A percentile compares a stretch with the other conserved stretches of the same genome.
phyloP scores from a whole-genome alignment of 345 rosid genomes.

The Diplotaxis tenuifolia region DNA sequence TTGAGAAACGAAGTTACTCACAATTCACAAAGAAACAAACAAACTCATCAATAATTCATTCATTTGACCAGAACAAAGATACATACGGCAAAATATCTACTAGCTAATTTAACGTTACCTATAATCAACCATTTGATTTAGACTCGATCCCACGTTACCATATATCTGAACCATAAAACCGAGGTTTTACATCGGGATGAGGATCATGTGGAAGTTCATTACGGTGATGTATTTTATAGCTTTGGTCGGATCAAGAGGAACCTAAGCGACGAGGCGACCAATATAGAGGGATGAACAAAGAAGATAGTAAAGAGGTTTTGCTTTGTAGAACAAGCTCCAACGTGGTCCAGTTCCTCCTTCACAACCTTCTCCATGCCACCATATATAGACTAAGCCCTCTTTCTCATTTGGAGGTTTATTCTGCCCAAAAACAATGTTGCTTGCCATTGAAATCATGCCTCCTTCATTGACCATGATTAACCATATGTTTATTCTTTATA shows the following conservation, averaged over 20 bases:
- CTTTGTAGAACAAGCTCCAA: conserved; percentile 40
- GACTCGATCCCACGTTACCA: background rate
- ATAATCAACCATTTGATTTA: background rate
- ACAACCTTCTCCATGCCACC: conserved; percentile 53
- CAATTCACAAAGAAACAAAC: no score
- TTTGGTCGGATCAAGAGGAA: conserved; percentile 26
- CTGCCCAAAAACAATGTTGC: conserved; percentile 13
- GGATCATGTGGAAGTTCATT: conserved; percentile 17
- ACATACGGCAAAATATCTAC: no score
- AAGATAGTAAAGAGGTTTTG: background rate
- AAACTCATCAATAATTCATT: no score
- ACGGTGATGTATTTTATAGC: conserved; percentile 13
- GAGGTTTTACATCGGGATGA: conserved; percentile 11
- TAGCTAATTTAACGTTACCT: background rate
- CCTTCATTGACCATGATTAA: conserved; percentile 3
- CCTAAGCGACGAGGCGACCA: background rate
- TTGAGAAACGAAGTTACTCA: background rate
- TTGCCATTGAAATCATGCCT: conserved; percentile 41
- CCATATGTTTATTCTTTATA: background rate
- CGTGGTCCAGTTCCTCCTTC: conserved; percentile 67
- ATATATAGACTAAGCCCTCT: conserved; percentile 38
- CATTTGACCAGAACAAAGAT: no score
- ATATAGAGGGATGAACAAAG: conserved; percentile 10
- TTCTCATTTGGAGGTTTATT: conserved; percentile 16
- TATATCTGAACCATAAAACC: background rate